Evolutionary conservation across 257 asterid genomes (phyloP), one percentile per base, ranked within the genome.

Genomic region (Penstemon davidsonii): DNA sequence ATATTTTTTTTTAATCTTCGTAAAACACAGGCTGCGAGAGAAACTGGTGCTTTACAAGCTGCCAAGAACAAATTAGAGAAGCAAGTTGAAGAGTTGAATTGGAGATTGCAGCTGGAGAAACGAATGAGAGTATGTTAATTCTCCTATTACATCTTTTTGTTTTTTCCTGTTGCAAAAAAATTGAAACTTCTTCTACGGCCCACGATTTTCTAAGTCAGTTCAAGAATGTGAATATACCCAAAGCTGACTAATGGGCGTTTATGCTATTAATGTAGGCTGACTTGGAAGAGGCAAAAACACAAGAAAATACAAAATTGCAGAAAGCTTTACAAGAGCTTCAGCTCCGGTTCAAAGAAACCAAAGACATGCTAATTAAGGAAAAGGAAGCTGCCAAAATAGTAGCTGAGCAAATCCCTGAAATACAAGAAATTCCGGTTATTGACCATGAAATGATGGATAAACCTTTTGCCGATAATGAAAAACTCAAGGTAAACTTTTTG

Each of bases 1-100:
- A 38, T 37, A 51, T 43, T 33, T 15, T 53, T 12, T 57, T 69
- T n/a, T n/a, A n/a, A 19, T 73, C 51, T 51, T 49, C 13, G 15
- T 45, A 9, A 49, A 57, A 61, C 51, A 53, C 85, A 94, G 99
- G 97, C 99, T 73, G 97, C 99, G 13, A 83, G 84, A 78, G 99
- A 94, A 84, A 94, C 99, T 49, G 99, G 97, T 72, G 99, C 99
- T 74, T 91, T 94, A 53, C 96, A 94, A 85, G 99, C 97, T 78
- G 99, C 99, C 75, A 94, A 94, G 85, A 94, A 88, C 79, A 94
- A 94, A 76, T 82, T 94, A 71, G 99, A 94, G 93, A 94, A 94
- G 90, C 96, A 91, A 83, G 97, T 94, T 75, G 99, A 94, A 80
- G 99, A 94, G 74, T 74, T 94, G 77, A 94, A 95, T 64, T 94